Evolutionary conservation across 2,329 filamentous ascomycete genomes (phyloP), one percentile per base, ranked within the genome.

Genomic region (Colletotrichum salicis): DNA sequence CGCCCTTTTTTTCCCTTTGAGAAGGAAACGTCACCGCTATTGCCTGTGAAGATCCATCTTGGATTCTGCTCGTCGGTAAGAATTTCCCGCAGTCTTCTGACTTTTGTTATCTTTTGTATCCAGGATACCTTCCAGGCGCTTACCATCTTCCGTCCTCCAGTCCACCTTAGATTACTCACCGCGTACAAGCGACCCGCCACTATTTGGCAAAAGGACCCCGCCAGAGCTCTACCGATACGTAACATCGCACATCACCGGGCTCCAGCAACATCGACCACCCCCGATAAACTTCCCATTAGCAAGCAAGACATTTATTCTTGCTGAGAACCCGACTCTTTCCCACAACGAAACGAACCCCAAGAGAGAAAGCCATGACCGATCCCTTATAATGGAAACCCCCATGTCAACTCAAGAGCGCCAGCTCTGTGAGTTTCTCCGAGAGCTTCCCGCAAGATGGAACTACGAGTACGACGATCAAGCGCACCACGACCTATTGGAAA

Each of bases 361-460:
- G 41, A n/a, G 19, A 19, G 27, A 71, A 11, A 58, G 67, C 56
- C 62, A 72, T 72, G 70, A 72, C 27, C 55, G 52, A 48, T 37
- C 41, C 48, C 55, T 65, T 71, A 77, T 74, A 31, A 91, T 90
- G 88, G 87, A 88, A 74, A 77, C 82, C 74, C 74, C 81, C 65
- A 87, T 91, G 84, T 88, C 89, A 74, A 91, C 89, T 22, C 89
- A 91, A 80, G 95, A 97, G 87, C 91, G 89, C 84, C 91, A 93
- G 86, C 93, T 98, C 83, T 95, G 93, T 81, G 90, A 93, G 81
- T 91, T 94, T 78, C 89, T 99, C 78, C 90, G 93, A 80, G 89
- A 92, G 78, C 90, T 97, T 78, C 95, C 96, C 67, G 86, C 86
- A 76, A 86, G 89, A 75, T 91, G 93, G 85, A 86, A 88, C 75